Percentiles rank a stretch among this genome's conserved stretches.
Conservation (phyloP, 495 filamentous ascomycete genomes). For the Trypethelium eluteriae region DNA sequence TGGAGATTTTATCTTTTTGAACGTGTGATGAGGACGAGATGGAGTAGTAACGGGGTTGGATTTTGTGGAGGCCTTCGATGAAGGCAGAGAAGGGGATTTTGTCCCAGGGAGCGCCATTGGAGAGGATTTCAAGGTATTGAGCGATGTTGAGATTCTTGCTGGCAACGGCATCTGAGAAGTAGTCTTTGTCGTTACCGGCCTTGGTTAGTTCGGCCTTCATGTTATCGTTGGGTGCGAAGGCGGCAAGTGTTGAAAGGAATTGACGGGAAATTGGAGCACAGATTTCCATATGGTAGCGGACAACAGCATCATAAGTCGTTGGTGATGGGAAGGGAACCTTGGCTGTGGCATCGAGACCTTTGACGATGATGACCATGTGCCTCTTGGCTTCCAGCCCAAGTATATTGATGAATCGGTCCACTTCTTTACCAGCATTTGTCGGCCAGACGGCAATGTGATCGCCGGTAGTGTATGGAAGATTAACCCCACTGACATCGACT, state of each 20-base stretch:
- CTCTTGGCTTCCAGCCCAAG: slow-evolving; percentile 69
- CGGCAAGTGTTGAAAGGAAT: slow-evolving; percentile 76
- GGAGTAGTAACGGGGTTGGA: slow-evolving; percentile 97
- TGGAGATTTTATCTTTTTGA: slow-evolving; percentile 85
- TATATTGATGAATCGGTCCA: slow-evolving; percentile 78
- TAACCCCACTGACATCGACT: slow-evolving; percentile 79
- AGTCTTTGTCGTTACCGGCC: slow-evolving; percentile 88
- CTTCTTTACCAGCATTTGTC: slow-evolving; percentile 87
- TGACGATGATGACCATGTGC: slow-evolving; percentile 78
- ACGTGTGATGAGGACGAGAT: slow-evolving; percentile 95
- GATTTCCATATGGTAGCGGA: slow-evolving; percentile 96
- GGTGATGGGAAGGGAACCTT: slow-evolving; percentile 97
- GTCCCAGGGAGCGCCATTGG: slow-evolving; percentile 62
- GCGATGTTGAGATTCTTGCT: slow-evolving; percentile 83
- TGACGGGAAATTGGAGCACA: slow-evolving; percentile 93
- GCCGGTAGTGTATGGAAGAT: slow-evolving; percentile 86
- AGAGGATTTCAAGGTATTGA: slow-evolving; percentile 70
- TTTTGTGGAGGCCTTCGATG: slow-evolving; percentile 87
- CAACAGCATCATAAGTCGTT: slow-evolving; percentile 89
- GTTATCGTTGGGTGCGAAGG: slow-evolving; percentile 80
- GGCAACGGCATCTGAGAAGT: slow-evolving; percentile 83
- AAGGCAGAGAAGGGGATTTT: slow-evolving; percentile 88
- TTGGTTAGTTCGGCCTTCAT: slow-evolving; percentile 79
- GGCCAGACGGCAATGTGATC: slow-evolving; percentile 98
- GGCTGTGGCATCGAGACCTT: slow-evolving; percentile 87